Evolutionary conservation across 225 moss, liverwort and hornwort genomes (phyloP).

Genomic region (Pleurozium schreberi): DNA sequence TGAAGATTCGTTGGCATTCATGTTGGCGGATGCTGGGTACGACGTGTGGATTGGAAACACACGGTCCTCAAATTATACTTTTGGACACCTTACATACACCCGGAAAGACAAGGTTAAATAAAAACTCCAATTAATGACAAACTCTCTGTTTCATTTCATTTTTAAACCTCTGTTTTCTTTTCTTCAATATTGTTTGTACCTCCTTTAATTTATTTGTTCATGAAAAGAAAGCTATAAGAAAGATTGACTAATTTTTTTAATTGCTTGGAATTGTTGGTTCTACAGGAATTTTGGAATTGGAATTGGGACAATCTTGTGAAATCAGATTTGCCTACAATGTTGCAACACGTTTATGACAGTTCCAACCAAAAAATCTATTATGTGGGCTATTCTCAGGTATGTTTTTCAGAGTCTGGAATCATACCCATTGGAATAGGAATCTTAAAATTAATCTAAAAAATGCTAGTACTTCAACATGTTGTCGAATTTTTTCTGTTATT

Average conservation of each 20-base stretch:
- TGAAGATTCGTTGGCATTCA: constrained; percentile 46
- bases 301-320: constrained; percentile 46
- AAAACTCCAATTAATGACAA: neutral
- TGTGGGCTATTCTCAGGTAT: constrained; percentile 52
- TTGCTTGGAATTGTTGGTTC: neutral
- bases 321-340: constrained; percentile 41
- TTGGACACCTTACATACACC: constrained; percentile 26
- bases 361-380: constrained; percentile 16
- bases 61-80: constrained; percentile 63
- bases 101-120: constrained; percentile 43
- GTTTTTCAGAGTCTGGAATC: neutral
- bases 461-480: neutral
- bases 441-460: neutral
- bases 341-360: constrained; percentile 28
- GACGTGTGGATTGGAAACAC: constrained; percentile 88
- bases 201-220: neutral
- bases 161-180: no score
- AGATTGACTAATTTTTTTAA: no score
- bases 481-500: neutral
- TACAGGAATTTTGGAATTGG: constrained; percentile 53
- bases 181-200: neutral
- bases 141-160: neutral
- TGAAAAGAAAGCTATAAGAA: neutral
- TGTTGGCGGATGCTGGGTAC: constrained; percentile 52
- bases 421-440: neutral